Percentiles rank a stretch among this genome's conserved stretches.
Conservation (phyloP, 148 eudicot genomes). For the Heliamphora exappendiculata region DNA sequence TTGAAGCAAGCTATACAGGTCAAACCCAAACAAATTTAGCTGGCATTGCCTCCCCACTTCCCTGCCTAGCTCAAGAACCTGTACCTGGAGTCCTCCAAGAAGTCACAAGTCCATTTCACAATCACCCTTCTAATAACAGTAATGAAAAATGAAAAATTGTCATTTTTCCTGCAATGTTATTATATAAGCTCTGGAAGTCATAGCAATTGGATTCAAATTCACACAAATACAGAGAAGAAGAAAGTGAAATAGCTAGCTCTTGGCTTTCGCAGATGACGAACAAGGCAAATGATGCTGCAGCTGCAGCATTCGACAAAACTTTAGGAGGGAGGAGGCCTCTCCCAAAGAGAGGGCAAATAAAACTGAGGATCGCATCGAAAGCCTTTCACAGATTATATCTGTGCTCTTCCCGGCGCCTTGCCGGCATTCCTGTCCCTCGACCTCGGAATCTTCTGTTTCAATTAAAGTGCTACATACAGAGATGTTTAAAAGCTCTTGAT, state of each 20-base stretch:
- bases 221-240: background rate
- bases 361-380: background rate
- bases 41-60: background rate
- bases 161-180: no score
- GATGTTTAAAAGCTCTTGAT: background rate
- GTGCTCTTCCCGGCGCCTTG: slow-evolving; percentile 4
- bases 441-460: background rate
- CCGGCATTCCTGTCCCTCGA: no score
- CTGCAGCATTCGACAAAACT: background rate
- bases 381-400: background rate
- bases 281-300: slow-evolving; percentile 3
- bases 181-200: background rate
- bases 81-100: background rate
- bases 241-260: background rate
- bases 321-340: background rate
- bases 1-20: background rate
- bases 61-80: slow-evolving; percentile 2
- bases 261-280: slow-evolving; percentile 2
- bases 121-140: no score
- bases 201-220: background rate
- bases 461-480: background rate
- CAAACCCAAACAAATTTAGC: background rate
- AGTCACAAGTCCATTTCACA: background rate
- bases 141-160: no score
- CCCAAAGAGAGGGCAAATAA: slow-evolving; percentile 4